Evolutionary conservation across 352 stramenopile genomes (phyloP).

Genomic region (Pilasporangium apinafurcum): DNA sequence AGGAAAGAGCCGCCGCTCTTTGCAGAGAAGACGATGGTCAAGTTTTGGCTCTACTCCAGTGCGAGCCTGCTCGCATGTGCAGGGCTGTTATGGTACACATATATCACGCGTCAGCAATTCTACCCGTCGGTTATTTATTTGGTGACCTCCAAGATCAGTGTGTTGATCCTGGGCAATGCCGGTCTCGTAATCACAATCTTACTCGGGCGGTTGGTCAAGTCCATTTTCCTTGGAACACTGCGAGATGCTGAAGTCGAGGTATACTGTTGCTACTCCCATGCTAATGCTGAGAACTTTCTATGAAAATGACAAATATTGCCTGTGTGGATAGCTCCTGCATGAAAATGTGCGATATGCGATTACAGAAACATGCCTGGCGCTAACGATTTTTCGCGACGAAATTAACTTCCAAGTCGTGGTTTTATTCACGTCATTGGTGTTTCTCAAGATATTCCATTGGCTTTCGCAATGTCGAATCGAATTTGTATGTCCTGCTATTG

Average conservation of each 20-base stretch:
- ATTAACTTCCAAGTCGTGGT: constrained; percentile 93
- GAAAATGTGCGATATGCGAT: constrained; percentile 97
- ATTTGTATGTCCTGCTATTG: constrained; percentile 45
- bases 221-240: constrained; percentile 82
- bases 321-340: constrained; percentile 81
- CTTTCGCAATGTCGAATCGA: constrained; percentile 86
- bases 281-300: background rate
- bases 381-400: constrained; percentile 98
- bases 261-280: background rate
- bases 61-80: constrained; percentile 80
- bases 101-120: constrained; percentile 94
- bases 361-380: constrained; percentile 98
- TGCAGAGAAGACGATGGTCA: constrained; percentile 56
- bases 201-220: constrained; percentile 64
- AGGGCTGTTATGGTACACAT: constrained; percentile 89
- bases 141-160: constrained; percentile 94
- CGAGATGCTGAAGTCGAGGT: constrained; percentile 84
- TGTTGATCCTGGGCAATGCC: constrained; percentile 95
- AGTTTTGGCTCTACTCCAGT: constrained; percentile 87
- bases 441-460: constrained; percentile 95
- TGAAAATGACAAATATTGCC: background rate
- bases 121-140: constrained; percentile 97
- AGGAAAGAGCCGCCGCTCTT: no score
- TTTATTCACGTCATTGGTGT: constrained; percentile 94
- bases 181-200: constrained; percentile 88